Evolutionary conservation across 2,329 filamentous ascomycete genomes (phyloP).

Genomic region (Epichloe coenophiala): DNA sequence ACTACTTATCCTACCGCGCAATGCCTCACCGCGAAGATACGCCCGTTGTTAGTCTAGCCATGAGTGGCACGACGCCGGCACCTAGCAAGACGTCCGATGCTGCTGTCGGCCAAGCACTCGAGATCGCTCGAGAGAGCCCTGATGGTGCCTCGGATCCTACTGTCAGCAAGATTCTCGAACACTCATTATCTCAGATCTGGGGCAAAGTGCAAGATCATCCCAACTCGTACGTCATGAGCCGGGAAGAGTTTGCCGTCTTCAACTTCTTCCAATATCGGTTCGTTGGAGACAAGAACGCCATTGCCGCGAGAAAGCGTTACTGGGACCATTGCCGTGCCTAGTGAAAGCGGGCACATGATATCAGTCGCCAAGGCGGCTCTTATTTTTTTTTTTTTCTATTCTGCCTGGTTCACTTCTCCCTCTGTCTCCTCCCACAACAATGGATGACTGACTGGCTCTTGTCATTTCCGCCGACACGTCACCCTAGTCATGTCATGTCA

Average conservation of each 20-base stretch:
- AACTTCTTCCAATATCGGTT: constrained; percentile 69
- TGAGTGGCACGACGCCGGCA: constrained; percentile 3
- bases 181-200: constrained; percentile 53
- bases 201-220: constrained; percentile 49
- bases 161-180: constrained; percentile 52
- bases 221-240: constrained; percentile 56
- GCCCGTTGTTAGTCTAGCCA: constrained; percentile 6
- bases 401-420: too few relatives aligned
- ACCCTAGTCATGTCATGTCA: too few relatives aligned
- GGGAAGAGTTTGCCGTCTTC: constrained; percentile 74
- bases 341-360: neutral
- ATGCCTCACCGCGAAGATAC: constrained; percentile 13
- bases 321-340: constrained; percentile 34
- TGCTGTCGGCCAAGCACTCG: constrained; percentile 53
- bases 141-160: constrained; percentile 49
- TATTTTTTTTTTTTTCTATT: neutral
- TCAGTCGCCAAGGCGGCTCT: neutral
- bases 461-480: too few relatives aligned
- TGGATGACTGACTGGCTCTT: too few relatives aligned
- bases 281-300: constrained; percentile 33
- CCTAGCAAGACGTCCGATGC: constrained; percentile 16
- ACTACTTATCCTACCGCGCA: neutral
- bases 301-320: constrained; percentile 35
- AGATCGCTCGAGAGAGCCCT: constrained; percentile 61
- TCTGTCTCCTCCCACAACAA: too few relatives aligned